Percentiles rank a stretch among this genome's conserved stretches.
These are phyloP conservation scores for Crucibulum parvulum DNA, from an alignment of 1,284 basidiomycete species.

Conservation along the genomic window DNA sequence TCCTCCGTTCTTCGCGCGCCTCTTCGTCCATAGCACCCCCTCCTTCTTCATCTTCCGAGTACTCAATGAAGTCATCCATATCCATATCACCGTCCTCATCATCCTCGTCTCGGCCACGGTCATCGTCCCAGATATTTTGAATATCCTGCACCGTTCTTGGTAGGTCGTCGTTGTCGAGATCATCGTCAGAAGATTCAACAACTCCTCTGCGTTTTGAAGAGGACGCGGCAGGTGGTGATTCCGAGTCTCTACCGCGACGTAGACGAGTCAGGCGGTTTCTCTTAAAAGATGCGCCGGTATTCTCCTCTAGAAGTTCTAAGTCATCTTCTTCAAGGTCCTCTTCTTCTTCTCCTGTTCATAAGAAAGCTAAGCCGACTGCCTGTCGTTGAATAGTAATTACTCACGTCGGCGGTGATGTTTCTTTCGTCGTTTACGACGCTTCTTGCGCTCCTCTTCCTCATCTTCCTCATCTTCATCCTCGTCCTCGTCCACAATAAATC, in stretches of 20 bases:
- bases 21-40: conserved; percentile 73
- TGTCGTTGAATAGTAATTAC: conserved; percentile 24
- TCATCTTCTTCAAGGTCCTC: conserved; percentile 96
- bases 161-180: conserved; percentile 67
- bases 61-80: conserved; percentile 91
- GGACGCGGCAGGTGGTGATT: conserved; percentile 67
- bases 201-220: conserved; percentile 64
- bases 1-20: conserved; percentile 75
- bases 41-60: conserved; percentile 87
- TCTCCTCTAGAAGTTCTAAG: conserved; percentile 93
- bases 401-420: conserved; percentile 67
- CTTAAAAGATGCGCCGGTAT: conserved; percentile 81
- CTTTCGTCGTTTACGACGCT: conserved; percentile 63
- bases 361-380: conserved; percentile 6
- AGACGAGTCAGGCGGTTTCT: conserved; percentile 74
- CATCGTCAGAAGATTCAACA: conserved; percentile 76
- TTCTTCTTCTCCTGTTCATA: conserved; percentile 51
- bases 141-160: conserved; percentile 71
- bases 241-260: conserved; percentile 73
- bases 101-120: conserved; percentile 70
- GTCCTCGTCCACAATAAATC: conserved; percentile 89
- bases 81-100: conserved; percentile 76
- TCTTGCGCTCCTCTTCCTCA: conserved; percentile 53
- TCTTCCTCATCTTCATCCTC: conserved; percentile 75
- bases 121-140: conserved; percentile 87